Evolutionary conservation across 805 yeast species (phyloP), one percentile per base, ranked within the genome.

Genomic region (Candida bentonensis): DNA sequence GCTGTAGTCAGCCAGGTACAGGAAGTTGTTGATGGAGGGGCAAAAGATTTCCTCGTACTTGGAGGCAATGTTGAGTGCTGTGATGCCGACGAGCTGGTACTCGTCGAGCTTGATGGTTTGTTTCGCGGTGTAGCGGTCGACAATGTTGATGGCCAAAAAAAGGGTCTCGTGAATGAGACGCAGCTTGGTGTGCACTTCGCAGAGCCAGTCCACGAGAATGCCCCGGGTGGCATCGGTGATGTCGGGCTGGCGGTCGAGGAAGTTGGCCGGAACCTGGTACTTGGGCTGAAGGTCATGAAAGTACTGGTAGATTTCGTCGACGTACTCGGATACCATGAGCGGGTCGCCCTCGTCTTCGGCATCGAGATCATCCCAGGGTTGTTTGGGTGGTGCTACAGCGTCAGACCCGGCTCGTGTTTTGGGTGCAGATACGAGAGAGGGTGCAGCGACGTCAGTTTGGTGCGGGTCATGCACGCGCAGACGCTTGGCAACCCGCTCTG

Each of bases 241-340:
- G 47, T 77, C 76, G 42, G 73, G 70, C 59, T 79, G 83, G 61
- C 76, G 70, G 49, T 65, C 68, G 28, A 83, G 62, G 58, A 83
- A 84, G 41, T 62, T 62, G 22, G 66, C 62, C 36, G 62, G 56
- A 17, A 87, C 95, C 55, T 84, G 66, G 41, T 89, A 84, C 55
- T 74, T 71, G 40, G 70, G 62, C 64, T 87, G 95, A 47, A 80
- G 67, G 55, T 72, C 78, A 59, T 79, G 78, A 53, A 88, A 66
- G 61, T 83, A 86, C 23, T 75, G 80, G 62, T 85, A 88, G 46
- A 89, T 88, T 48, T 86, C 96, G 49, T 68, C 74, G 45, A 83
- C 95, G 61, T 88, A 89, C 66, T 89, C 98, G 49, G 87, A 76
- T 25, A 84, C 96, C 96, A 89, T 88, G 49, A 84, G 64, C 20